Conservation (phyloP, 768 basidiomycete species). For the Boletellus ananas region DNA sequence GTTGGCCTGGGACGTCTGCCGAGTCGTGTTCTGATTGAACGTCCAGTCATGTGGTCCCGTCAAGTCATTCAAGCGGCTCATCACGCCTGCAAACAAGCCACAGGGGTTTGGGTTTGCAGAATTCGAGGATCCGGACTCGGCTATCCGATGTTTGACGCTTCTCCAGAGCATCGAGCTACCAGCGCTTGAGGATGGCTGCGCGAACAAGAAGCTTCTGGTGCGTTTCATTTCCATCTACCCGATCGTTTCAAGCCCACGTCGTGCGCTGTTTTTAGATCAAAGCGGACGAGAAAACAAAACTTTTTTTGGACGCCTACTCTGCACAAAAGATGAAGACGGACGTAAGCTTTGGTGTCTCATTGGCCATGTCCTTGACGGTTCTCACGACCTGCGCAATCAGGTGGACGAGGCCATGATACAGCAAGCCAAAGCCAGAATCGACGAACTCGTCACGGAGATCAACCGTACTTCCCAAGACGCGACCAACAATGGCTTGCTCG, state of each 20-base stretch:
- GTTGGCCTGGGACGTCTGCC: background rate
- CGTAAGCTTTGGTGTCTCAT: slow-evolving; percentile 43
- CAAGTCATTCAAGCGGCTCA: slow-evolving; percentile 87
- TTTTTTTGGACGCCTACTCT: slow-evolving; percentile 82
- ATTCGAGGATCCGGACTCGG: slow-evolving; percentile 90
- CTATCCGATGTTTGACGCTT: slow-evolving; percentile 68
- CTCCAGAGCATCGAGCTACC: slow-evolving; percentile 64
- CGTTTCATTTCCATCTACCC: slow-evolving; percentile 32
- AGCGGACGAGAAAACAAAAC: slow-evolving; percentile 92
- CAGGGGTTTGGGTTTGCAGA: slow-evolving; percentile 98
- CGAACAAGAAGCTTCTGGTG: slow-evolving; percentile 66
- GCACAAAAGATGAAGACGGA: slow-evolving; percentile 76
- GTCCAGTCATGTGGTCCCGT: slow-evolving; percentile 84
- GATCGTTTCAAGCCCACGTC: slow-evolving; percentile 39
- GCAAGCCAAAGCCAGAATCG: slow-evolving; percentile 61
- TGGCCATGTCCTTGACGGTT: background rate
- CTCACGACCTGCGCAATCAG: slow-evolving; percentile 36
- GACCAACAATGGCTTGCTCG: slow-evolving; percentile 66
- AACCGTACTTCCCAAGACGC: slow-evolving; percentile 70
- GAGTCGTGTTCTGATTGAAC: background rate
- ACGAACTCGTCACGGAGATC: slow-evolving; percentile 66
- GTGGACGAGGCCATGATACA: slow-evolving; percentile 63
- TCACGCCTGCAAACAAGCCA: slow-evolving; percentile 89
- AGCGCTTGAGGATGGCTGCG: slow-evolving; percentile 55
- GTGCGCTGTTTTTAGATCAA: slow-evolving; percentile 60